Base-by-base conservation (phyloP, 352 stramenopile species). In the Peronosclerospora sorghi region DNA sequence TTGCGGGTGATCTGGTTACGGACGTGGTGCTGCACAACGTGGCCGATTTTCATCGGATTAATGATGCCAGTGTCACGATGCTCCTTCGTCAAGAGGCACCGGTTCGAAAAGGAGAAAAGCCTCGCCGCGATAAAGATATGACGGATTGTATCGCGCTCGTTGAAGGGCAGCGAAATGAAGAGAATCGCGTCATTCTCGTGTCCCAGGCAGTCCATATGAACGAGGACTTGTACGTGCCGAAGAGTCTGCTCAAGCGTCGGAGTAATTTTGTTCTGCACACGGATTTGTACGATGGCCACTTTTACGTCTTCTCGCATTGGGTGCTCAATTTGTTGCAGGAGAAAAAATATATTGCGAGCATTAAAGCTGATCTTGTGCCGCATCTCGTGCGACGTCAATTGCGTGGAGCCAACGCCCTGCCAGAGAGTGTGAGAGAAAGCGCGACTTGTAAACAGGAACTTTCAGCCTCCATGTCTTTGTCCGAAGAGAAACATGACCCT, bases 231-330 rank as follows among this genome's bases (percentile, higher is more conserved):
- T 80, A 81, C 56, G 59, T 90, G 41, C 52, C 73, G 59, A 85
- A 86, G 65, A 68, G 68, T 39, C 59, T 90, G 28, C 66, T 84
- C 35, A 84, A 87, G 64, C 66, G 75, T 34, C 65, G 67, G 19
- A 72, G 66, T 41, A 70, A 79, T 45, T 71, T 90, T 35, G 72
- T 77, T 42, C 59, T 90, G 39, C 78, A 83, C 56, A 74, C 74
- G 56, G 75, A 90, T 28, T 56, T 88, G 39, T 88, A 86, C 51
- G 78, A 90, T 42, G 59, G 70, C 29, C 78, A 90, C 50, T 76
- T 90, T 32, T 90, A 88, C 68, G 80, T 90, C 44, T 90, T 90
- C 42, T 76, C 78, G 32, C 75, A 86, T 51, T 87, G 78, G 75
- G 75, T 90, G n/a, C n/a, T n/a, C n/a, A n/a, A n/a, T n/a, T n/a